phyloP scores from a whole-genome alignment of 2,329 filamentous ascomycete genomes.

The Cladosporium sp. region DNA sequence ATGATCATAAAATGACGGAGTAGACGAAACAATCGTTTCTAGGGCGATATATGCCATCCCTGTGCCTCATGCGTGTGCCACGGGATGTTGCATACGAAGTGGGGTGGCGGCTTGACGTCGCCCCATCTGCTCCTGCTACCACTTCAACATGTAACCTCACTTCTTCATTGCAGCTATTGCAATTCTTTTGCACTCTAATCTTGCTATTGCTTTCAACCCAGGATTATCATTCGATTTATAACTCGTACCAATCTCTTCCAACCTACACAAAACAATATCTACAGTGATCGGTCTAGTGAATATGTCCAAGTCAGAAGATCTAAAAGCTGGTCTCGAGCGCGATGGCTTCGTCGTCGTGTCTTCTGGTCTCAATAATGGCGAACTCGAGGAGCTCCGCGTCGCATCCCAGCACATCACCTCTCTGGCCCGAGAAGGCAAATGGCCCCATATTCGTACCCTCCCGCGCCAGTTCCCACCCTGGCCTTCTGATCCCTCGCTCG shows the following conservation, averaged over 20 bases:
- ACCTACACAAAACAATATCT: neutral
- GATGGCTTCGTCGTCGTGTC: constrained; percentile 78
- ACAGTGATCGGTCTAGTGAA: neutral
- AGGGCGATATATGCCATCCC: neutral
- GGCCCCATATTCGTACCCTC: constrained; percentile 80
- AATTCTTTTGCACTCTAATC: neutral
- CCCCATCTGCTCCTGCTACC: constrained; percentile 1
- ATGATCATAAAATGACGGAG: neutral
- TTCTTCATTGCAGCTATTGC: neutral
- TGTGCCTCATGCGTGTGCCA: neutral
- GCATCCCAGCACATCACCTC: constrained; percentile 60
- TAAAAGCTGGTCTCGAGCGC: constrained; percentile 28
- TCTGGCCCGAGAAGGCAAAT: constrained; percentile 67
- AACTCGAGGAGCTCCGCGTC: constrained; percentile 60
- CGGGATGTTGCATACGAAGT: constrained; percentile 13
- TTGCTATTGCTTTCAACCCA: neutral
- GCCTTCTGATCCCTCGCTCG: constrained; percentile 57
- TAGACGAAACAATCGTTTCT: neutral
- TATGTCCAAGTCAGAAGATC: neutral
- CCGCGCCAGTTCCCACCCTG: constrained; percentile 92
- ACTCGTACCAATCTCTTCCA: neutral
- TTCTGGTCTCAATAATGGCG: constrained; percentile 57
- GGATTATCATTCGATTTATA: neutral
- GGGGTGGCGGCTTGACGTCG: neutral
- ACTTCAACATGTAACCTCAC: constrained; percentile 17